Conservation (phyloP, 129 eudicot genomes). For the Sambucus nigra region DNA sequence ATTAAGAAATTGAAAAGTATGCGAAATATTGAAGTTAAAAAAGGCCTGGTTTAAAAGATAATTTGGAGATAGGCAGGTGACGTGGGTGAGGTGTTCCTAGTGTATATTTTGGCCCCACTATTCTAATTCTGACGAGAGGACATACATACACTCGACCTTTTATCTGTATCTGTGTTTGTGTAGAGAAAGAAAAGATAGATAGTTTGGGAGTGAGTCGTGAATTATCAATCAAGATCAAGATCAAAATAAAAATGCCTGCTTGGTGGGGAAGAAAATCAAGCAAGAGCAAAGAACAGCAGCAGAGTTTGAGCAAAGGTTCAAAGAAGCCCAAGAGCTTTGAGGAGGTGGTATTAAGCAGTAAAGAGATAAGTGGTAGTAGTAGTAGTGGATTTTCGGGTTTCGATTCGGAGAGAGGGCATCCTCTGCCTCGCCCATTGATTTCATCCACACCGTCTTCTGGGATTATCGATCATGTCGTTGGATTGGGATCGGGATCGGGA, state of each 20-base stretch:
- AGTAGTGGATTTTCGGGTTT: slow-evolving; percentile 57
- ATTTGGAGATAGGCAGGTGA: no score
- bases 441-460: background rate
- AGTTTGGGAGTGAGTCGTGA: no score
- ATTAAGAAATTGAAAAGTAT: no score
- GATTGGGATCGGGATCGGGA: slow-evolving; percentile 40
- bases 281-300: slow-evolving; percentile 37
- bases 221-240: no score
- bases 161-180: no score
- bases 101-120: no score
- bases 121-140: no score
- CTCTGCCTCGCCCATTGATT: slow-evolving; percentile 57
- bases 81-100: no score
- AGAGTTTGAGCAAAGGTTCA: slow-evolving; percentile 11
- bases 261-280: slow-evolving; percentile 75
- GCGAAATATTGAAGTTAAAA: no score
- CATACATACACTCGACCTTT: no score
- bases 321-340: slow-evolving; percentile 48
- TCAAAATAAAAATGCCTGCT: slow-evolving; percentile 70
- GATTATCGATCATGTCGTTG: slow-evolving; percentile 18
- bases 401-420: slow-evolving; percentile 53
- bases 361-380: slow-evolving; percentile 22
- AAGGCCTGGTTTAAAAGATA: no score
- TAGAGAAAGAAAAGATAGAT: no score
- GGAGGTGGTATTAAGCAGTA: slow-evolving; percentile 28